Evolutionary conservation across 2,329 filamentous ascomycete species (phyloP), one percentile per base, ranked within the genome.

Genomic region (Alternaria infectoria): DNA sequence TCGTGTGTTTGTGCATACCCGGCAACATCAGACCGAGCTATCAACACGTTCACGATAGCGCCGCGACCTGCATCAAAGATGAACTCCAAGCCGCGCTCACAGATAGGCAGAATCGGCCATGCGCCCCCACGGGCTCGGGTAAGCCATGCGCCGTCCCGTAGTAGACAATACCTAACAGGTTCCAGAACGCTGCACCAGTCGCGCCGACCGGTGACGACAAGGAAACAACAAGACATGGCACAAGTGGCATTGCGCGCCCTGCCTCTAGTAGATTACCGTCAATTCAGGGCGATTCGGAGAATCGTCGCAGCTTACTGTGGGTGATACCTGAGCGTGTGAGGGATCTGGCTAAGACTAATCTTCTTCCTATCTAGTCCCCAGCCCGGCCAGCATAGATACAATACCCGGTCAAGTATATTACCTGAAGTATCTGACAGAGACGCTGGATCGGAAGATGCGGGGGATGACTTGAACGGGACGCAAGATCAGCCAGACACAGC

Each of bases 221-320:
- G 23, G 15, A 43, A 10, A 36, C 30, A 28, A 17, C 59, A 43
- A 54, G 10, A 10, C 25, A 52, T 19, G 40, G 21, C 13, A 23
- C 19, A 12, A 47, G 45, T 40, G 40, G 44, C n/a, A 57, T 57
- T 12, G n/a, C 54, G n/a, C 63, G 55, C 6, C 63, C 58, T 23
- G 44, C 49, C 26, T 19, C 57, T 19, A 57, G 13, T 30, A 57
- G 55, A 32, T 44, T 57, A 15, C 54, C 49, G 13, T 56, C 67
- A 5, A 54, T 63, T 21, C 67, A 65, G 17, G 45, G 54, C 21
- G 63, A 69, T 55, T 52, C 46, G 19, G 67, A 69, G 49, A 61
- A 70, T 64, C 62, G 68, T 44, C 71, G 74, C 25, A 78, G 77
- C 62, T 68, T 77, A 55, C 69, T 79, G 28, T 61, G 21, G 21